Conservation (phyloP, 495 filamentous ascomycete species). For the Talaromyces thailandensis region DNA sequence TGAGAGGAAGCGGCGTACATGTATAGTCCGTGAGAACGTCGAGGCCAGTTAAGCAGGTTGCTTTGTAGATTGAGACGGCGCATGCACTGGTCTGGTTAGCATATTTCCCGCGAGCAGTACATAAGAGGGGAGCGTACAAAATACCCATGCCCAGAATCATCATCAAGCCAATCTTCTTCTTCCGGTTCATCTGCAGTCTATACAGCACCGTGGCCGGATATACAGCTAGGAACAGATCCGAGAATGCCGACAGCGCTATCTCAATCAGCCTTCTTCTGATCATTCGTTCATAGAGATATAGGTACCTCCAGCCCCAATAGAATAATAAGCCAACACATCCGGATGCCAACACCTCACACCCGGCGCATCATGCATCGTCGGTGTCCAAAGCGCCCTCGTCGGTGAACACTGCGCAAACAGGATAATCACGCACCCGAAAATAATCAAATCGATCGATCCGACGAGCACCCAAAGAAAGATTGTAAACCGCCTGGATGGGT, state of each 20-base stretch:
- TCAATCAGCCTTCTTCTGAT: background rate
- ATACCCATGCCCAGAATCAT: constrained; percentile 33
- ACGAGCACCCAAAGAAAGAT: constrained; percentile 25
- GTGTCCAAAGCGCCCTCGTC: constrained; percentile 28
- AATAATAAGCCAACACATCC: constrained; percentile 25
- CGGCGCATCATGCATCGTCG: constrained; percentile 9
- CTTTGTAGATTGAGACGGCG: constrained; percentile 29
- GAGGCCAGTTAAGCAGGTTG: constrained; percentile 26
- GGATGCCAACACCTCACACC: constrained; percentile 24
- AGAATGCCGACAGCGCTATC: constrained; percentile 22
- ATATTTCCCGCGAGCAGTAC: background rate
- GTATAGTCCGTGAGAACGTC: constrained; percentile 25
- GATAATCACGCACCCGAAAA: constrained; percentile 17
- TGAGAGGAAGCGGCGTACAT: constrained; percentile 17
- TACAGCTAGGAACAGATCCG: constrained; percentile 40
- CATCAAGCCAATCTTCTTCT: constrained; percentile 39
- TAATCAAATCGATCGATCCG: constrained; percentile 9
- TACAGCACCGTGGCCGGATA: constrained; percentile 36
- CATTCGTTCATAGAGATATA: background rate
- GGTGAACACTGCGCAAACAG: constrained; percentile 35
- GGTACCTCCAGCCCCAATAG: constrained; percentile 23
- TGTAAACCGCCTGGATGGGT: constrained; percentile 16
- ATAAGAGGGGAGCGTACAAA: constrained; percentile 9
- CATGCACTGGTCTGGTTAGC: constrained; percentile 9
- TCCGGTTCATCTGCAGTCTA: constrained; percentile 29